Evolutionary conservation across 2,329 filamentous ascomycete species (phyloP).

Genomic region (Uncinocarpus reesii): DNA sequence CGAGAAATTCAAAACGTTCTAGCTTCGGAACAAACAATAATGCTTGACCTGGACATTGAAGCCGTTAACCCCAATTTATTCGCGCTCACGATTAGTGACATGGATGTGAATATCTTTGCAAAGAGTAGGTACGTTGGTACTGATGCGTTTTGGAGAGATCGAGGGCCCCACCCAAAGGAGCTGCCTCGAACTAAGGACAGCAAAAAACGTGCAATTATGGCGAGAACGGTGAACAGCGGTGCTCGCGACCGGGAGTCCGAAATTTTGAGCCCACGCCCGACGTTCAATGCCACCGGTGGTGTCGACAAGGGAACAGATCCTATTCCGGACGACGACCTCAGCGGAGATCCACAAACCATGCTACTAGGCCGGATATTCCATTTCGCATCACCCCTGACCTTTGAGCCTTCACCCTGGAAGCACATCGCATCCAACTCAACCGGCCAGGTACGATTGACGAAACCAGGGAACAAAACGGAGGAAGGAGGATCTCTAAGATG

Average conservation of each 20-base stretch:
- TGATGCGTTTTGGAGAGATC: conserved; percentile 36
- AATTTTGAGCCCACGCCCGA: neutral
- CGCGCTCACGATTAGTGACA: conserved; percentile 70
- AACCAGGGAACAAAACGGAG: conserved; percentile 81
- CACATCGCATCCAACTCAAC: conserved; percentile 60
- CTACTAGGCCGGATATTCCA: conserved; percentile 77
- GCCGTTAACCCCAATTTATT: conserved; percentile 92
- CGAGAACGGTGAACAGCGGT: conserved; percentile 15
- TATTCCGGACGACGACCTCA: conserved; percentile 45
- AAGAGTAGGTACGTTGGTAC: conserved; percentile 81
- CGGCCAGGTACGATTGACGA: conserved; percentile 69
- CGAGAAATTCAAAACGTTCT: conserved; percentile 78
- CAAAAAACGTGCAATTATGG: conserved; percentile 26
- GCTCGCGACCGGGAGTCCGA: neutral
- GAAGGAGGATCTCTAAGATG: conserved; percentile 72
- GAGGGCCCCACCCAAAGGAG: conserved; percentile 21
- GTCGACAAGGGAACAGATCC: conserved; percentile 52
- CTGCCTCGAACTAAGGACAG: conserved; percentile 22
- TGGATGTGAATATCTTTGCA: conserved; percentile 87
- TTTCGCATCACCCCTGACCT: conserved; percentile 79
- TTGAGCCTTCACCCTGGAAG: conserved; percentile 82
- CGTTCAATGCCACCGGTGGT: conserved; percentile 23
- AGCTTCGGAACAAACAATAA: conserved; percentile 86
- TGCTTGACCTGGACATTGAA: conserved; percentile 80
- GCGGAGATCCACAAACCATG: conserved; percentile 65